Evolutionary conservation across 2,329 filamentous ascomycete species (phyloP).

Genomic region (Nemania bipapillata): DNA sequence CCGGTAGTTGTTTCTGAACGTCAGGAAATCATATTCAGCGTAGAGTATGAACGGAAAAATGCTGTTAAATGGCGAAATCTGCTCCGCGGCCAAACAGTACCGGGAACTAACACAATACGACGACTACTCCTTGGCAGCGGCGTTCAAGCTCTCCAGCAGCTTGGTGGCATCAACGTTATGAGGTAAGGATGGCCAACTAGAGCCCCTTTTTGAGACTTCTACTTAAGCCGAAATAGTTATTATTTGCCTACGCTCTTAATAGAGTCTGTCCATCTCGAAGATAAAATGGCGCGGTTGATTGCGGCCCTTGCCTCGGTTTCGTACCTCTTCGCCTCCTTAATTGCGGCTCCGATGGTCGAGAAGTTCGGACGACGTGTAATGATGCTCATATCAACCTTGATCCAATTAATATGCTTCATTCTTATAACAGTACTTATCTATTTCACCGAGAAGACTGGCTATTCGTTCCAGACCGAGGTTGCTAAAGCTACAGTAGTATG

Average conservation of each 20-base stretch:
- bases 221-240: slow-evolving; percentile 19
- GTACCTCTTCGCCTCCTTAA: slow-evolving; percentile 44
- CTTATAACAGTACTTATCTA: slow-evolving; percentile 47
- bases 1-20: slow-evolving; percentile 42
- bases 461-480: slow-evolving; percentile 38
- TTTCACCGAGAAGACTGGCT: slow-evolving; percentile 42
- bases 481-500: slow-evolving; percentile 49
- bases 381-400: slow-evolving; percentile 49
- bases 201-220: neutral
- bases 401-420: slow-evolving; percentile 48
- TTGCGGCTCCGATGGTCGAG: slow-evolving; percentile 49
- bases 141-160: slow-evolving; percentile 46
- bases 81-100: slow-evolving; percentile 28
- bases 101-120: slow-evolving; percentile 43
- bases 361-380: slow-evolving; percentile 47
- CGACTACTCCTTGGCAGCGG: slow-evolving; percentile 44
- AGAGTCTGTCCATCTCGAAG: slow-evolving; percentile 60
- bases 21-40: slow-evolving; percentile 46
- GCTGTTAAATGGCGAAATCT: slow-evolving; percentile 44
- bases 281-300: slow-evolving; percentile 62
- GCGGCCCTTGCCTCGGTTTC: slow-evolving; percentile 58
- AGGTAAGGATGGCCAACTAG: neutral
- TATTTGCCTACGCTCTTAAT: slow-evolving; percentile 62
- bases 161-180: slow-evolving; percentile 37
- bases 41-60: slow-evolving; percentile 46